Percentiles rank a stretch among this genome's conserved stretches.
phyloP scores from a whole-genome alignment of 148 eudicot genomes.

The Diospyros lotus region DNA sequence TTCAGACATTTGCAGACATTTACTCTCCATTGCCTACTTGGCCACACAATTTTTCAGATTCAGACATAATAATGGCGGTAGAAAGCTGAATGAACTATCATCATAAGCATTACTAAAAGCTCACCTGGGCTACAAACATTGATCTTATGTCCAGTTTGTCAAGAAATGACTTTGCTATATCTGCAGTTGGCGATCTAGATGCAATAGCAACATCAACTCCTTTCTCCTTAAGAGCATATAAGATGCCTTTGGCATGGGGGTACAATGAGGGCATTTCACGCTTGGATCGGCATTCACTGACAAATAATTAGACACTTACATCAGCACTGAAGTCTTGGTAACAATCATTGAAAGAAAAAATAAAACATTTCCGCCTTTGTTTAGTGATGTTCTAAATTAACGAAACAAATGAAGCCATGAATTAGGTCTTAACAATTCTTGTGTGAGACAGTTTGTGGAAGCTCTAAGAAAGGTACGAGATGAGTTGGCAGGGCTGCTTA shows the following conservation, averaged over 20 bases:
- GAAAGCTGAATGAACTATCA: background rate
- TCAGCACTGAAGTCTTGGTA: background rate
- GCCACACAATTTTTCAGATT: background rate
- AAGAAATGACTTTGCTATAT: conserved; percentile 82
- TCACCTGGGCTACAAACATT: conserved; percentile 91
- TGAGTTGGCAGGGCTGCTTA: too few relatives aligned
- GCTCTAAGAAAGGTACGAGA: too few relatives aligned
- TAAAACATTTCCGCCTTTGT: too few relatives aligned
- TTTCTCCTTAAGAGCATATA: conserved; percentile 86
- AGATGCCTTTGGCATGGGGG: conserved; percentile 87
- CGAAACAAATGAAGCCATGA: too few relatives aligned
- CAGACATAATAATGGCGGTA: background rate
- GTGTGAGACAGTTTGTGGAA: too few relatives aligned
- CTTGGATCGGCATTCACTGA: conserved; percentile 93
- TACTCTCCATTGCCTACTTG: background rate
- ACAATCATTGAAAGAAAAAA: too few relatives aligned
- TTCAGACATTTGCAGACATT: background rate
- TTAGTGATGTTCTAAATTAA: too few relatives aligned
- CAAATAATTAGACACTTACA: conserved; percentile 9
- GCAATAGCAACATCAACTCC: conserved; percentile 84
- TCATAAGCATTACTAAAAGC: conserved; percentile 8
- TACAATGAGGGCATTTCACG: conserved; percentile 82
- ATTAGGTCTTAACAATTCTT: too few relatives aligned
- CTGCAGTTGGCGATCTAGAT: conserved; percentile 94
- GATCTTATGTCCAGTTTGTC: conserved; percentile 71